Conservation (phyloP, 2,329 filamentous ascomycete species). For the Chrysoporthe puriensis region DNA sequence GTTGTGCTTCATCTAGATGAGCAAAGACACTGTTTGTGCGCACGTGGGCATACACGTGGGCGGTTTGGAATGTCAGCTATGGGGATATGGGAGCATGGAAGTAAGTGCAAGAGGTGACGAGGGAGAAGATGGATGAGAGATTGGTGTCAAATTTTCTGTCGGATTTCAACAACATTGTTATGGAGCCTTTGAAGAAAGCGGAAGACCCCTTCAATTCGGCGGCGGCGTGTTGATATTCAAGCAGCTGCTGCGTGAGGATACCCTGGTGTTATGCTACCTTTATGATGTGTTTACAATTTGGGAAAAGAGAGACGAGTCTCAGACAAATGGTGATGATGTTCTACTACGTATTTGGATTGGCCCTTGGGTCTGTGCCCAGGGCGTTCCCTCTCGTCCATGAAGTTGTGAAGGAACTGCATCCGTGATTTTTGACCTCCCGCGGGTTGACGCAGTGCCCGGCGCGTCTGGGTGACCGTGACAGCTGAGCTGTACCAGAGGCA, state of each 20-base stretch:
- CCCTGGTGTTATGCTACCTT: slow-evolving; percentile 11
- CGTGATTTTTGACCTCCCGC: not conserved
- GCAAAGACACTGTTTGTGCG: slow-evolving; percentile 4
- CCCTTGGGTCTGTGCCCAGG: not conserved
- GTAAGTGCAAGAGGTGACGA: slow-evolving; percentile 12
- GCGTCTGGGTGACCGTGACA: not conserved
- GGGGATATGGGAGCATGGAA: not conserved
- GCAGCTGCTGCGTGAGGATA: slow-evolving; percentile 14
- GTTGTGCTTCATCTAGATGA: slow-evolving; percentile 17
- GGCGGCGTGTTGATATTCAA: slow-evolving; percentile 13
- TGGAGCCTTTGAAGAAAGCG: slow-evolving; percentile 3
- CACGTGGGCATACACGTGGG: slow-evolving; percentile 16
- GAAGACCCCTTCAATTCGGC: not conserved
- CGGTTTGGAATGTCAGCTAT: slow-evolving; percentile 1
- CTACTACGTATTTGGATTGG: not conserved
- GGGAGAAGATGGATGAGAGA: not conserved
- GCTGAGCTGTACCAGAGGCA: not conserved
- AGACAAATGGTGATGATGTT: not conserved
- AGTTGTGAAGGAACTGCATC: not conserved
- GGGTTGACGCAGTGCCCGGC: not conserved
- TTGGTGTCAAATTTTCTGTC: slow-evolving; percentile 13
- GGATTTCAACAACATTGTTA: slow-evolving; percentile 10
- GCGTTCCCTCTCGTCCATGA: not conserved
- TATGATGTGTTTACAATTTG: slow-evolving; percentile 14
- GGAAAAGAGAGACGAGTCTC: not conserved